phyloP scores from a whole-genome alignment of 2,329 filamentous ascomycete genomes.

The Ceratocystis eucalypticola region DNA sequence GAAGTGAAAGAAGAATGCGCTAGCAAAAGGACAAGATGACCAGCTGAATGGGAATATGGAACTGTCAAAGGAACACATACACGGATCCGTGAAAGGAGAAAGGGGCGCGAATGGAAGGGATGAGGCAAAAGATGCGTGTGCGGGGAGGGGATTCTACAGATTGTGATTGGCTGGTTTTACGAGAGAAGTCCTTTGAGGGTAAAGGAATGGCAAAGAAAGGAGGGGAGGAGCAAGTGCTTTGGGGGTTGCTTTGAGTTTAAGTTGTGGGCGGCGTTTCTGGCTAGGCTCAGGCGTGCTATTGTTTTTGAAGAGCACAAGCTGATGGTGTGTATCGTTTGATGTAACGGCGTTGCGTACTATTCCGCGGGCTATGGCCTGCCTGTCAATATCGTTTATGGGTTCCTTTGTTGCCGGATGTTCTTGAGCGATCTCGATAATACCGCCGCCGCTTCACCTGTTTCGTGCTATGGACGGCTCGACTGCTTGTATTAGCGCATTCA shows the following conservation, averaged over 20 bases:
- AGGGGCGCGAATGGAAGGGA: not conserved
- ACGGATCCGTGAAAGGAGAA: not conserved
- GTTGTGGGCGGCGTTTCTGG: not conserved
- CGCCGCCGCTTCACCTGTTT: too few relatives aligned
- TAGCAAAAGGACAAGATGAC: not conserved
- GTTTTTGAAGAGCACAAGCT: not conserved
- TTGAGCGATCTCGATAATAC: not conserved
- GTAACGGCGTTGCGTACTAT: not conserved
- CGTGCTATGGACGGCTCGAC: not conserved
- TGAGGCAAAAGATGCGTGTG: not conserved
- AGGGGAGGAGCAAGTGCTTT: not conserved
- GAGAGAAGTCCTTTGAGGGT: not conserved
- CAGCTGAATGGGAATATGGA: not conserved
- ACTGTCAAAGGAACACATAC: not conserved
- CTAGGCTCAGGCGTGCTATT: not conserved
- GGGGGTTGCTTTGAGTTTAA: not conserved
- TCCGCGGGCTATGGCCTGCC: not conserved
- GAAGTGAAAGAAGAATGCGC: too few relatives aligned
- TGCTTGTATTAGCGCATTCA: not conserved
- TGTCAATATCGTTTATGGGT: not conserved
- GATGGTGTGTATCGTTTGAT: not conserved
- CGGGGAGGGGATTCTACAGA: not conserved
- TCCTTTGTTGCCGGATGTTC: not conserved
- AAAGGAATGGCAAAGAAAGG: not conserved
- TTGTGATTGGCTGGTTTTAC: slow-evolving; percentile 10